These are phyloP conservation scores for Tylopilus sp. DNA, from an alignment of 768 basidiomycete genomes.

Conservation along the genomic window DNA sequence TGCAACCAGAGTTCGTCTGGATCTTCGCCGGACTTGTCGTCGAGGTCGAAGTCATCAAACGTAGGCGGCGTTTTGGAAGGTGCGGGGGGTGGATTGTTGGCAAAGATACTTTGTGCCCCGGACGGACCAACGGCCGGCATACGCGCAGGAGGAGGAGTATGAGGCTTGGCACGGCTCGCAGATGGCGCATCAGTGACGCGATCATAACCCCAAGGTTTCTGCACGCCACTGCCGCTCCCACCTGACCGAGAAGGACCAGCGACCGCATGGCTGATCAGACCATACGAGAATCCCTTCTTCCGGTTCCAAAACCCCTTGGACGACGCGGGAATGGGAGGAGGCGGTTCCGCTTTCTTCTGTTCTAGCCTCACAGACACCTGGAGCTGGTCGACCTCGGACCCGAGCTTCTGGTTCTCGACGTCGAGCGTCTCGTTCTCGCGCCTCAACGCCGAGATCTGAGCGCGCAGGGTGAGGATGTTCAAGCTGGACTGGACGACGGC, in stretches of 20 bases:
- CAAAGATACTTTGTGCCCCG: slow-evolving; percentile 25
- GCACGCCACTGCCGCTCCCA: neutral
- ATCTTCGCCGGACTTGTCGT: neutral
- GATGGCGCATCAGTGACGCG: neutral
- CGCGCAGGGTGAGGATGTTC: slow-evolving; percentile 40
- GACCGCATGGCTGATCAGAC: slow-evolving; percentile 14
- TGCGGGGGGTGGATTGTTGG: slow-evolving; percentile 24
- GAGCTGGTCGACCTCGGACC: slow-evolving; percentile 25
- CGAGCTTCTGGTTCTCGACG: slow-evolving; percentile 26
- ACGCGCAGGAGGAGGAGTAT: neutral
- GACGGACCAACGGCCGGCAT: neutral
- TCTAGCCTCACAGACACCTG: slow-evolving; percentile 10
- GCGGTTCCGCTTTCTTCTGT: slow-evolving; percentile 1
- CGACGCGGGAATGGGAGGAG: neutral
- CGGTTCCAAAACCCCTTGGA: neutral
- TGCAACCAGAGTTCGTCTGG: slow-evolving; percentile 6
- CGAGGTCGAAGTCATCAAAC: slow-evolving; percentile 15
- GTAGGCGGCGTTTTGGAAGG: slow-evolving; percentile 10
- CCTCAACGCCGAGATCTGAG: slow-evolving; percentile 38
- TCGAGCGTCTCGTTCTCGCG: slow-evolving; percentile 25
- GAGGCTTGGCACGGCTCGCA: neutral
- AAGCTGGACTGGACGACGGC: slow-evolving; percentile 50
- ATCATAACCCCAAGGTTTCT: neutral
- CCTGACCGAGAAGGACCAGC: slow-evolving; percentile 23
- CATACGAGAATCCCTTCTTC: neutral